Percentiles rank a stretch among this genome's conserved stretches.
Evolutionary conservation across 768 basidiomycete species (phyloP).

Genomic region (Chalciporus piperatus): DNA sequence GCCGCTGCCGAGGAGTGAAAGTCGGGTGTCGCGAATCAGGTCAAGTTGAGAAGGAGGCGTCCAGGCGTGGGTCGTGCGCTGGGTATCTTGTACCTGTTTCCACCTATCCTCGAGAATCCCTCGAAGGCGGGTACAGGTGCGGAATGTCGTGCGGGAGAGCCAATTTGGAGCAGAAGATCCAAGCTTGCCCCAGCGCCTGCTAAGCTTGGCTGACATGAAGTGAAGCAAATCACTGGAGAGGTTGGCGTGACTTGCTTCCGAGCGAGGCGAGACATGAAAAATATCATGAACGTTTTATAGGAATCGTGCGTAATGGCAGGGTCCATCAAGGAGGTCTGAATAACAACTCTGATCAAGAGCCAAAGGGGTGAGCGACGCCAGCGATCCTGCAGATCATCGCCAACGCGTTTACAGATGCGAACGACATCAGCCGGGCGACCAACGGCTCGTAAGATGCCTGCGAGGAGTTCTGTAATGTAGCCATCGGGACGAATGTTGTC

Average conservation of each 20-base stretch:
- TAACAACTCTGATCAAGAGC: constrained; percentile 29
- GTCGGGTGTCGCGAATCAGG: constrained; percentile 25
- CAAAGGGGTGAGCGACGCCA: constrained; percentile 36
- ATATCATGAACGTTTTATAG: constrained; percentile 50
- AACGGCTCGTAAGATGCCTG: constrained; percentile 19
- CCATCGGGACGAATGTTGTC: constrained; percentile 16
- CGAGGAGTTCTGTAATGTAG: constrained; percentile 21
- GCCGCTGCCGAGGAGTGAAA: constrained; percentile 31
- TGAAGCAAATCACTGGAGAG: constrained; percentile 22
- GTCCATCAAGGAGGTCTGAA: constrained; percentile 24
- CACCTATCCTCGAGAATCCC: constrained; percentile 31
- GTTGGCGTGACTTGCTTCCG: constrained; percentile 9
- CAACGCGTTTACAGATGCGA: constrained; percentile 25
- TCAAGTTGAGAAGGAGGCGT: constrained; percentile 11
- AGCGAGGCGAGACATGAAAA: constrained; percentile 31
- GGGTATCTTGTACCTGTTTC: constrained; percentile 25
- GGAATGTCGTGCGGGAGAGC: constrained; percentile 37
- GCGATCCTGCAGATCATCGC: constrained; percentile 1
- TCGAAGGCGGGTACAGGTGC: constrained; percentile 23
- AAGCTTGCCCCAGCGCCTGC: constrained; percentile 17
- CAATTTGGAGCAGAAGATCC: constrained; percentile 18
- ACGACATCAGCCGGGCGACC: constrained; percentile 8
- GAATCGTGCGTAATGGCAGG: constrained; percentile 7
- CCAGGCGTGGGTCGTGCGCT: constrained; percentile 24
- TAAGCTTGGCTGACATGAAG: constrained; percentile 20